Percentiles rank a stretch among this genome's conserved stretches.
Conservation (phyloP, 192 early-diverging fungal genomes). For the Entomortierella parvispora region DNA sequence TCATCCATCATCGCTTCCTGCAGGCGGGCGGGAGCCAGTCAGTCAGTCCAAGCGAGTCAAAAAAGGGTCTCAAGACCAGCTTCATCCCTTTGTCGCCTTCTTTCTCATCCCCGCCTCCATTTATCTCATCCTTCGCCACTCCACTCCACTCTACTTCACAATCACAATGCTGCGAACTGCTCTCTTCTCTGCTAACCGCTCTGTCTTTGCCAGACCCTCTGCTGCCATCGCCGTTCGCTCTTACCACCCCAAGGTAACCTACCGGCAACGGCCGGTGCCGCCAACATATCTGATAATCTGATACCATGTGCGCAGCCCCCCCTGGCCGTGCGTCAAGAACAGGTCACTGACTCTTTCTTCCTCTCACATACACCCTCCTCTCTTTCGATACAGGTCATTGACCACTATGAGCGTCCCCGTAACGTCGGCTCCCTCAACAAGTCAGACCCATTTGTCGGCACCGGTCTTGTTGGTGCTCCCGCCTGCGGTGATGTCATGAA, state of each 20-base stretch:
- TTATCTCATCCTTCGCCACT: background rate
- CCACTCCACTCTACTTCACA: background rate
- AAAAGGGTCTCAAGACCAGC: too few relatives aligned
- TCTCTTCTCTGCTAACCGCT: constrained; percentile 28
- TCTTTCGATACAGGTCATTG: constrained; percentile 81
- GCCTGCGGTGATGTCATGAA: constrained; percentile 94
- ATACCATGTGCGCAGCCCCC: background rate
- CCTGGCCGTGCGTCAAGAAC: background rate
- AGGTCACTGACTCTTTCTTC: background rate
- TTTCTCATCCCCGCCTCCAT: too few relatives aligned
- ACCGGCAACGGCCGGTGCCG: background rate
- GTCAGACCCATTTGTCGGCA: constrained; percentile 89
- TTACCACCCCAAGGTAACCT: constrained; percentile 46
- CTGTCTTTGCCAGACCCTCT: constrained; percentile 40
- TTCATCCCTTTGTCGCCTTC: too few relatives aligned
- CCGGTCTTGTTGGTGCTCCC: constrained; percentile 92
- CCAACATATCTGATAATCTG: background rate
- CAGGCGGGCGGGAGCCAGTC: too few relatives aligned
- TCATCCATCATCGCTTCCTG: too few relatives aligned
- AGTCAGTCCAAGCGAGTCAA: too few relatives aligned
- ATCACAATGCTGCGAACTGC: constrained; percentile 41
- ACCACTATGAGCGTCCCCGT: constrained; percentile 96
- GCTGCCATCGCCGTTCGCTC: constrained; percentile 36
- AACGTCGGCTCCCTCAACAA: constrained; percentile 96
- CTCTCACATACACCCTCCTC: too few relatives aligned